Evolutionary conservation across 441 rosid species (phyloP), one percentile per base, ranked within the genome.

Genomic region (Rhodomyrtus psidioides): DNA sequence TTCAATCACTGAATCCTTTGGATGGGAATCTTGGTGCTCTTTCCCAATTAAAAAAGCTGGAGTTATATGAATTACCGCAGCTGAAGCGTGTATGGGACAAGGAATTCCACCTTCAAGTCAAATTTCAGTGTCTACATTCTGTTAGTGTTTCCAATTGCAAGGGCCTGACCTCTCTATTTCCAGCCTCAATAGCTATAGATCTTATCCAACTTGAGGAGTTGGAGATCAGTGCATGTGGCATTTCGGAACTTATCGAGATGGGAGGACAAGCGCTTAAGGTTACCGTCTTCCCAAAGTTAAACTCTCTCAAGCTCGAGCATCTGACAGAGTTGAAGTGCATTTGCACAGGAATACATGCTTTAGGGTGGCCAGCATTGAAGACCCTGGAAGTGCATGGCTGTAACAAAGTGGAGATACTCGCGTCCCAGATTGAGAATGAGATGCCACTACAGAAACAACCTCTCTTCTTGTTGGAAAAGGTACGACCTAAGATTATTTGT

Each of bases 11-110:
- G 34, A 6, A 3, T n/a, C 65, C 9, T 59, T 34, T n/a, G n/a
- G 34, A 27, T 59, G 34, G 65, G n/a, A 9, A 59, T 59, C 34
- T 0, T 1, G 2, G 13, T 59, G 34, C 34, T 59, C 19, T 0
- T 1, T 27, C 13, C 0, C 2, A 9, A 0, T 59, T 59, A 14
- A 59, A 59, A 27, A 3, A 1, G 1, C 0, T 59, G 2, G 0
- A n/a, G 1, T 59, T 59, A 59, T 0, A 0, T 1, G 9, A 0
- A 59, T 27, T 27, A 14, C 8, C 9, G 2, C 0, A 12, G 53
- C 53, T 51, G 13, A 4, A 51, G 53, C 53, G 16, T 51, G 53
- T 51, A 51, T 51, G 53, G 53, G 53, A 51, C 13, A 13, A 13
- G 16, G 53, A 13, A 13, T 15, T 51, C 13, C 53, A 51, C 53